Conservation (phyloP, 192 early-diverging fungal genomes). For the Phlyctochytrium bullatum region DNA sequence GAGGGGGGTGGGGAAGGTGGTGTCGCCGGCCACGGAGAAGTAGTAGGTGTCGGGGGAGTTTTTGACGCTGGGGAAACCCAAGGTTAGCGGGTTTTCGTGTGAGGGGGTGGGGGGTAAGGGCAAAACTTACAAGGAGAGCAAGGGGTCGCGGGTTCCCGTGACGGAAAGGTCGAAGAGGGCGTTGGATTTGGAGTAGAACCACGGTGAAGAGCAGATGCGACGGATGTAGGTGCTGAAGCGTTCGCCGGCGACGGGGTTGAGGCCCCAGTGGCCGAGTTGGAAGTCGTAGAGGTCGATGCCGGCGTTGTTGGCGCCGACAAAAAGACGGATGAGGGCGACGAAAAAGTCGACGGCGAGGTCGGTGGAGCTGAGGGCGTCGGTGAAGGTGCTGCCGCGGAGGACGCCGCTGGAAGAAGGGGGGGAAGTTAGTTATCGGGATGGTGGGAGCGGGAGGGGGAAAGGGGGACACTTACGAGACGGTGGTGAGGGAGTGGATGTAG, state of each 20-base stretch:
- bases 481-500: conserved; percentile 9
- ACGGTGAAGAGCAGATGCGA: conserved; percentile 12
- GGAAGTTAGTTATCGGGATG: no score
- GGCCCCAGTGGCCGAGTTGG: conserved; percentile 26
- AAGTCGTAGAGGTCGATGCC: conserved; percentile 11
- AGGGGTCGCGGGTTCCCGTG: neutral
- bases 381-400: conserved; percentile 18
- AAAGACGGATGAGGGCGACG: neutral
- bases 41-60: conserved; percentile 23
- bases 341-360: conserved; percentile 6
- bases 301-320: conserved; percentile 21
- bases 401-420: no score
- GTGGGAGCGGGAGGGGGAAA: no score
- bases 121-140: conserved; percentile 9
- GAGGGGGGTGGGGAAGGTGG: neutral
- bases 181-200: conserved; percentile 14
- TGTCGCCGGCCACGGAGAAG: conserved; percentile 18
- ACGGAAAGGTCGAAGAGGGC: conserved; percentile 24
- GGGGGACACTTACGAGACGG: conserved; percentile 2
- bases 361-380: conserved; percentile 10
- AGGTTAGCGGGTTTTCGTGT: neutral
- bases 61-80: neutral
- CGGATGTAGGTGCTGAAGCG: conserved; percentile 8
- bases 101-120: neutral
- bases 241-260: conserved; percentile 11